Base-by-base conservation (phyloP, 148 eudicot genomes). In the Talinum fruticosum region DNA sequence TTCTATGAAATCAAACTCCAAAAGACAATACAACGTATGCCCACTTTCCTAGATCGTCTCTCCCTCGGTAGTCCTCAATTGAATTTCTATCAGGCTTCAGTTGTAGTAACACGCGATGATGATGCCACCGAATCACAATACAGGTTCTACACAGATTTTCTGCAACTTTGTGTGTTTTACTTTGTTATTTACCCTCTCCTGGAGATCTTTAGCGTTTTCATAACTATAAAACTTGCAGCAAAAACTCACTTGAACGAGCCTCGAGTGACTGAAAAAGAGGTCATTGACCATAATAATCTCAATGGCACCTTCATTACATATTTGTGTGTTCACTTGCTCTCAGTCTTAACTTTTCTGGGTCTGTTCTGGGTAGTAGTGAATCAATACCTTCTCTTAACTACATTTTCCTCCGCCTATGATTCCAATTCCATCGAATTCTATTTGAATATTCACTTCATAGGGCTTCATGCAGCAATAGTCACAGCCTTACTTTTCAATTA, bases 401-500 rank as follows among this genome's bases (percentile, higher is more conserved):
- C 21, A 37, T 37, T 2, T 8, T 6, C n/a, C 30, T 59, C n/a
- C 14, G 16, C 1, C 34, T 38, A 14, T 29, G 8, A n/a, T n/a
- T n/a, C n/a, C n/a, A n/a, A 29, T 32, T 8, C 70, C 34, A 4
- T 75, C 15, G 2, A 45, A 34, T 23, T 10, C 35, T 23, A 14
- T 66, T 28, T 70, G 37, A 16, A 69, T 41, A 24, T 51, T 14
- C 54, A 70, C 32, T 47, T 69, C 26, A 19, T 62, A 61, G 15
- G n/a, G 45, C 32, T 70, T 33, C 76, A 75, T 80, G 66, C 70
- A 57, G 23, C 33, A 5, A 32, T 80, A 28, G 76, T 73, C 30
- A 1, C 76, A 59, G 81, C 34, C 16, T 33, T 84, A 33, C 51
- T 76, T 2, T 44, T 65, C 29, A 84, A 81, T 66, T 84, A 72